These are phyloP conservation scores for Ophiostoma quercus DNA, from an alignment of 2,329 filamentous ascomycete species.

Conservation along the genomic window DNA sequence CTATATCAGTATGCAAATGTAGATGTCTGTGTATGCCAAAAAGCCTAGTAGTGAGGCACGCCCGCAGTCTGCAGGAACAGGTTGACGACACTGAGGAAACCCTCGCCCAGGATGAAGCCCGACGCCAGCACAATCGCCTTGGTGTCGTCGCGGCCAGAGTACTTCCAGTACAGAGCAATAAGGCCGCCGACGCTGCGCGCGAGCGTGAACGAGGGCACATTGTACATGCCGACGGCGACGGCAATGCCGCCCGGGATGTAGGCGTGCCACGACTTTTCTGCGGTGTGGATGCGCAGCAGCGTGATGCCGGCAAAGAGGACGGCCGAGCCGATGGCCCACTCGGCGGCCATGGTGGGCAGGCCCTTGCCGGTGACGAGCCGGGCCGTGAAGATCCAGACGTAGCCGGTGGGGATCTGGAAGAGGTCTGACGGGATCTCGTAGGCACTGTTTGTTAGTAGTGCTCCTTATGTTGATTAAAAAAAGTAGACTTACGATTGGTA, in stretches of 20 bases:
- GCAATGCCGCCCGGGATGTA: slow-evolving; percentile 90
- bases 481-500: slow-evolving; percentile 67
- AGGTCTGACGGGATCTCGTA: slow-evolving; percentile 83
- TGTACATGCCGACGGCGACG: slow-evolving; percentile 97
- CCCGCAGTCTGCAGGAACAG: slow-evolving; percentile 68
- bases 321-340: slow-evolving; percentile 73
- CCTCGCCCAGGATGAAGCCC: slow-evolving; percentile 89
- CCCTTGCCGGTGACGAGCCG: slow-evolving; percentile 87
- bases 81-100: slow-evolving; percentile 87
- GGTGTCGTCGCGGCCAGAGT: slow-evolving; percentile 55
- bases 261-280: slow-evolving; percentile 59
- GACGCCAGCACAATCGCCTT: slow-evolving; percentile 83
- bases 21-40: not conserved
- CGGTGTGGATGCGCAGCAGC: slow-evolving; percentile 56
- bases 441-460: slow-evolving; percentile 53
- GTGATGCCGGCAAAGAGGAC: slow-evolving; percentile 69
- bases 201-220: slow-evolving; percentile 90
- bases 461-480: too few relatives aligned
- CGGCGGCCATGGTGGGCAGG: slow-evolving; percentile 73
- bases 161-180: slow-evolving; percentile 70
- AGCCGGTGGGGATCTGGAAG: slow-evolving; percentile 90
- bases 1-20: too few relatives aligned
- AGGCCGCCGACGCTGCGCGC: slow-evolving; percentile 77
- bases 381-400: slow-evolving; percentile 97
- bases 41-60: slow-evolving; percentile 26